Evolutionary conservation across 1,139 yeast species (phyloP).

Genomic region (Suhomyces wounanorum): DNA sequence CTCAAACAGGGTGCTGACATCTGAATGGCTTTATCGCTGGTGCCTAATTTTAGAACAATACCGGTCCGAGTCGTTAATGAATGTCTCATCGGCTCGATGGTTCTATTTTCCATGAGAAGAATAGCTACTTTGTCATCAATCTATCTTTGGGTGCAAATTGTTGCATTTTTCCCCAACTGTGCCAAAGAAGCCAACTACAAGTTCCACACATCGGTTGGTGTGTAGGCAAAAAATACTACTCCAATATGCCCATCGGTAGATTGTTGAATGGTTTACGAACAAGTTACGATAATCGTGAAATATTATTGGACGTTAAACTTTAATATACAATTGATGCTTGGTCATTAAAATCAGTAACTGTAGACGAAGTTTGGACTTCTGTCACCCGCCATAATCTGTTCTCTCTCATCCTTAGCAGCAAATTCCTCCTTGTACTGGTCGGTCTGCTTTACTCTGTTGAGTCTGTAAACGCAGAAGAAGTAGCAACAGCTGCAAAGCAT

Average conservation of each 20-base stretch:
- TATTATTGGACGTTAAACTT: neutral
- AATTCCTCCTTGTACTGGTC: conserved; percentile 43
- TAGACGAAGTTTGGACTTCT: conserved; percentile 59
- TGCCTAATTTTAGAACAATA: neutral
- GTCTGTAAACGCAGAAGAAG: conserved; percentile 37
- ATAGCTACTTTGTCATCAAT: no score
- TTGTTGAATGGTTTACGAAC: neutral
- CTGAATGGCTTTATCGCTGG: neutral
- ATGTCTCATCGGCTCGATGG: neutral
- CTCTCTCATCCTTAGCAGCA: conserved; percentile 47
- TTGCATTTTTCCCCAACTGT: no score
- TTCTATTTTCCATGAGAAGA: neutral
- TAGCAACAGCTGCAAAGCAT: conserved; percentile 48
- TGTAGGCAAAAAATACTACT: no score
- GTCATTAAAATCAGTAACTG: conserved; percentile 28
- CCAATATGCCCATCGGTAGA: no score
- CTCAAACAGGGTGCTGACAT: no score
- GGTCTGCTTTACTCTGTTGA: conserved; percentile 45
- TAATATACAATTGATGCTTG: neutral
- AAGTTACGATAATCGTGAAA: neutral
- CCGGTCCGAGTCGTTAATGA: neutral
- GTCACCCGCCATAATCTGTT: conserved; percentile 61
- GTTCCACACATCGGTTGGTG: no score
- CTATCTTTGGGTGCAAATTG: no score
- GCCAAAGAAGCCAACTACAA: no score